Percentiles rank a stretch among this genome's conserved stretches.
Evolutionary conservation across 306 rosid species (phyloP).

Genomic region (Comarum palustre): DNA sequence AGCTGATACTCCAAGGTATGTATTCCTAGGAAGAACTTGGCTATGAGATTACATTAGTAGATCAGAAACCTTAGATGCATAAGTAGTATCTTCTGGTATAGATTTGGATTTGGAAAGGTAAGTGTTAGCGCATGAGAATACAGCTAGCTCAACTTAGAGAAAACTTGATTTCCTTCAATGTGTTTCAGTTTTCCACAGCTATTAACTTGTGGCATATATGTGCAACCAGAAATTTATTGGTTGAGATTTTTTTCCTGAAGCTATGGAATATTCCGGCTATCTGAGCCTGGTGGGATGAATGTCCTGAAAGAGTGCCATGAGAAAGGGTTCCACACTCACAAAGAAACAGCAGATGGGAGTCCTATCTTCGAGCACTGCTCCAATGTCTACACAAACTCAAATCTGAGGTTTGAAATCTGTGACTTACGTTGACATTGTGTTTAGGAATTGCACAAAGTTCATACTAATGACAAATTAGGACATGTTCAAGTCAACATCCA

Average conservation of each 20-base stretch:
- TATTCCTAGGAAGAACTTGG: background rate
- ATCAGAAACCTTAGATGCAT: background rate
- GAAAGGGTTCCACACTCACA: conserved; percentile 65
- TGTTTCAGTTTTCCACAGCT: background rate
- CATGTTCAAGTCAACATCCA: background rate
- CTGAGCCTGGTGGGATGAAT: conserved; percentile 70
- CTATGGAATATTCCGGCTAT: conserved; percentile 63
- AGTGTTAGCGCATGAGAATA: background rate
- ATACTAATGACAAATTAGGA: background rate
- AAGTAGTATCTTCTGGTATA: background rate
- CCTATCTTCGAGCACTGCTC: conserved; percentile 61
- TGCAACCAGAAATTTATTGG: background rate
- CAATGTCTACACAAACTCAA: conserved; percentile 66
- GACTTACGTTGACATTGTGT: conserved; percentile 54
- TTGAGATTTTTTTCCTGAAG: conserved; percentile 37
- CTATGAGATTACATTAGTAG: background rate
- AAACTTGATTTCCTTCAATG: background rate
- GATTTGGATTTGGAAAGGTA: background rate
- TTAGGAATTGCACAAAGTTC: background rate
- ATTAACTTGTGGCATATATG: background rate
- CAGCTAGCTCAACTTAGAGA: background rate
- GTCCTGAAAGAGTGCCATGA: conserved; percentile 56
- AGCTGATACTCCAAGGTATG: conserved; percentile 60
- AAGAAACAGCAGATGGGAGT: conserved; percentile 54
- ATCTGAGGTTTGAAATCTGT: conserved; percentile 76